Evolutionary conservation across 169 alveolate species (phyloP).

Genomic region (Plasmodium blacklocki): DNA sequence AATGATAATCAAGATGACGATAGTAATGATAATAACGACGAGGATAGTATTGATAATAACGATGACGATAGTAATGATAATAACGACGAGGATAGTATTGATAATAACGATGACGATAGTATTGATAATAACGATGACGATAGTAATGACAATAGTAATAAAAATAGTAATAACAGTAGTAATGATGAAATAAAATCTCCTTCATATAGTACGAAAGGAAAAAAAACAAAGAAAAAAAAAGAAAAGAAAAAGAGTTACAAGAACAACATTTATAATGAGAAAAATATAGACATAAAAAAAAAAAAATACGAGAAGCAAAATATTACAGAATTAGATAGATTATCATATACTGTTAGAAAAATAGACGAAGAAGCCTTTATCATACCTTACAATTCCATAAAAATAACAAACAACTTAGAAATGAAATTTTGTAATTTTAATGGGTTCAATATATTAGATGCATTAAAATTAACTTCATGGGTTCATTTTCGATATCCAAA

Average conservation of each 20-base stretch:
- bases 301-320: slow-evolving; percentile 19
- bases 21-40: no score
- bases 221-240: no score
- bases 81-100: no score
- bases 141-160: no score
- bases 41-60: no score
- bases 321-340: slow-evolving; percentile 32
- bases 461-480: slow-evolving; percentile 73
- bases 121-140: no score
- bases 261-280: not conserved
- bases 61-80: no score
- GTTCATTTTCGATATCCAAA: slow-evolving; percentile 73
- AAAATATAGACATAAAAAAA: slow-evolving; percentile 5
- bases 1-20: not conserved
- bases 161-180: not conserved
- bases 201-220: not conserved
- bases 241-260: not conserved
- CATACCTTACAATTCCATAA: slow-evolving; percentile 52
- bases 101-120: not conserved
- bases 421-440: slow-evolving; percentile 55
- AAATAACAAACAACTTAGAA: slow-evolving; percentile 55
- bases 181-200: not conserved
- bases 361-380: slow-evolving; percentile 65
- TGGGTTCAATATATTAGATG: slow-evolving; percentile 54
- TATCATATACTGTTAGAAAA: slow-evolving; percentile 29